Conservation (phyloP, 495 filamentous ascomycete genomes). For the Aspergillus haitiensis region DNA sequence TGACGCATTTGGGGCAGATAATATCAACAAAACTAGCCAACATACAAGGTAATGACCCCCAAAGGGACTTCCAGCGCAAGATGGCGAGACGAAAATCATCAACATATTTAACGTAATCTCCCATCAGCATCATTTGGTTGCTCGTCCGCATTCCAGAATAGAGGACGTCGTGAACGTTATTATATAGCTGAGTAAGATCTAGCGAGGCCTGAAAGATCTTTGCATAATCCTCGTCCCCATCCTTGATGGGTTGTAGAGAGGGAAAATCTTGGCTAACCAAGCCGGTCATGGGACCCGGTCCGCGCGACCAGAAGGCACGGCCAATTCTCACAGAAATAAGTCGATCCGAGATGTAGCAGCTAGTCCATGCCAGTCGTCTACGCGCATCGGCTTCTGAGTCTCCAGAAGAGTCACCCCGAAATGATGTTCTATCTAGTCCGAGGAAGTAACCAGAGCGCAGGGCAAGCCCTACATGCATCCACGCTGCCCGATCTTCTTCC, state of each 20-base stretch:
- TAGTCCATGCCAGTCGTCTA: constrained; percentile 61
- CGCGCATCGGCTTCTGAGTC: constrained; percentile 55
- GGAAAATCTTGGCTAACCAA: constrained; percentile 62
- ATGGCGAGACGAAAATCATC: constrained; percentile 65
- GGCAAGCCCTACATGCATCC: constrained; percentile 68
- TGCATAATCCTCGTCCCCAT: constrained; percentile 60
- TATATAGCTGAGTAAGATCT: constrained; percentile 66
- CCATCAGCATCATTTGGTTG: constrained; percentile 64
- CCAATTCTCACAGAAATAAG: constrained; percentile 64
- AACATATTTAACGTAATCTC: constrained; percentile 66
- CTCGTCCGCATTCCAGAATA: constrained; percentile 65
- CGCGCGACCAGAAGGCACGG: constrained; percentile 65
- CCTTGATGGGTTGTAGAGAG: constrained; percentile 51
- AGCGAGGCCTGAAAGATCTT: constrained; percentile 63
- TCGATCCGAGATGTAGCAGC: constrained; percentile 65
- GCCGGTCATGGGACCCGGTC: constrained; percentile 62
- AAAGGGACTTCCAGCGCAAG: constrained; percentile 61
- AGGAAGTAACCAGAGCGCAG: constrained; percentile 65
- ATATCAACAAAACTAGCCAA: neutral
- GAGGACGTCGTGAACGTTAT: constrained; percentile 65
- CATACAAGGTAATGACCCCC: constrained; percentile 59
- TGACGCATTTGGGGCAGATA: neutral
- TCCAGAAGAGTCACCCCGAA: constrained; percentile 48
- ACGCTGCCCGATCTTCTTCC: constrained; percentile 65
- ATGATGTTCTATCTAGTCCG: constrained; percentile 57